phyloP scores from a whole-genome alignment of 495 filamentous ascomycete species.

The Clavariopsis aquatica region DNA sequence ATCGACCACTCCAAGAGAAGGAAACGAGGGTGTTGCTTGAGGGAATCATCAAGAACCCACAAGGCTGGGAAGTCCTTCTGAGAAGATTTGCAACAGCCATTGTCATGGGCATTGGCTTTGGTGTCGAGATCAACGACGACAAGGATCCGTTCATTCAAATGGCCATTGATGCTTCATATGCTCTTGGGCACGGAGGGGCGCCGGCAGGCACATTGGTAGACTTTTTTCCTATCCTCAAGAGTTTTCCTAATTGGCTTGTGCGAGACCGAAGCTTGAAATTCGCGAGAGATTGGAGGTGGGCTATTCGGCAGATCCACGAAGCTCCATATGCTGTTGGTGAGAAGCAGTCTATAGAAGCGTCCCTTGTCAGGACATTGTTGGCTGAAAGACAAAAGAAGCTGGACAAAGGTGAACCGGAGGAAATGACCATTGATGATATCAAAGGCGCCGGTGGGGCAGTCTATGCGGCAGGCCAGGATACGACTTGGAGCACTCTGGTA shows the following conservation, averaged over 20 bases:
- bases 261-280: conserved; percentile 16
- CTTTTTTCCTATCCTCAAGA: conserved; percentile 44
- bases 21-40: conserved; percentile 2
- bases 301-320: conserved; percentile 11
- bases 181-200: conserved; percentile 49
- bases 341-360: conserved; percentile 6
- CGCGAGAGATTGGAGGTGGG: conserved; percentile 10
- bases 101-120: conserved; percentile 52
- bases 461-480: conserved; percentile 55
- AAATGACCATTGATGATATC: conserved; percentile 50
- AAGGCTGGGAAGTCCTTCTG: conserved; percentile 14
- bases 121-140: conserved; percentile 47
- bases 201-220: conserved; percentile 51
- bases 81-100: conserved; percentile 42
- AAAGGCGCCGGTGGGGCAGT: conserved; percentile 54
- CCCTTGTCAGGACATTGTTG: background rate
- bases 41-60: background rate
- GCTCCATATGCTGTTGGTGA: conserved; percentile 10
- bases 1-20: conserved; percentile 16
- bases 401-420: conserved; percentile 39
- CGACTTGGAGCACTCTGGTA: conserved; percentile 47
- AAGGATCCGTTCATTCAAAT: conserved; percentile 52
- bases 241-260: conserved; percentile 32
- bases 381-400: conserved; percentile 26
- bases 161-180: conserved; percentile 48